A percentile compares a stretch with the other conserved stretches of the same genome.
These are phyloP conservation scores for Colletotrichum horii DNA, from an alignment of 2,329 filamentous ascomycete genomes.

Conservation along the genomic window DNA sequence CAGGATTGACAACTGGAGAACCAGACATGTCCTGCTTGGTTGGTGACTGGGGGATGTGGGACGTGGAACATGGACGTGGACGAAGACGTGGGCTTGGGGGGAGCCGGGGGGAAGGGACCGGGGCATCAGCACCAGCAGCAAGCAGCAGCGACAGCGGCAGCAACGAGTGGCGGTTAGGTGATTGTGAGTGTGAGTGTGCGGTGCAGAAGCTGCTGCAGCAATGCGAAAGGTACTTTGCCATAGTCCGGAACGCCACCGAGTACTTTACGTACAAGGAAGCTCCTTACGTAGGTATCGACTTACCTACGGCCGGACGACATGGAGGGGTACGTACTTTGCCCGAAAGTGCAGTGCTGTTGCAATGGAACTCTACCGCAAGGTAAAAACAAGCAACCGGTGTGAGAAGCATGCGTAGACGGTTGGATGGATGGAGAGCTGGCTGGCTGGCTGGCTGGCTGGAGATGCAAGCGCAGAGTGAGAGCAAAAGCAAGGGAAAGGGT, in stretches of 20 bases:
- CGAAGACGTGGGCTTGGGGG: neutral
- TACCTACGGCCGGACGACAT: neutral
- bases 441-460: neutral
- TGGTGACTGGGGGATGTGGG: neutral
- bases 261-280: constrained; percentile 6
- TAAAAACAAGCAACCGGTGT: neutral
- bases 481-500: neutral
- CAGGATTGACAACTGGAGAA: neutral
- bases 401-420: neutral
- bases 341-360: neutral
- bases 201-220: neutral
- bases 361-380: neutral
- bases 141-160: neutral
- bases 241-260: neutral
- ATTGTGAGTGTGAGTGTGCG: neutral
- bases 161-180: neutral
- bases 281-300: neutral
- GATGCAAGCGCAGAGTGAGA: constrained; percentile 7
- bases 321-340: neutral
- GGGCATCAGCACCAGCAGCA: neutral
- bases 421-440: neutral
- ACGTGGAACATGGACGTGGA: neutral
- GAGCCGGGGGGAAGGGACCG: neutral
- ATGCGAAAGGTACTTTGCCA: constrained; percentile 17
- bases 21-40: neutral